Evolutionary conservation across 257 asterid species (phyloP).

Genomic region (Coffea eugenioides): DNA sequence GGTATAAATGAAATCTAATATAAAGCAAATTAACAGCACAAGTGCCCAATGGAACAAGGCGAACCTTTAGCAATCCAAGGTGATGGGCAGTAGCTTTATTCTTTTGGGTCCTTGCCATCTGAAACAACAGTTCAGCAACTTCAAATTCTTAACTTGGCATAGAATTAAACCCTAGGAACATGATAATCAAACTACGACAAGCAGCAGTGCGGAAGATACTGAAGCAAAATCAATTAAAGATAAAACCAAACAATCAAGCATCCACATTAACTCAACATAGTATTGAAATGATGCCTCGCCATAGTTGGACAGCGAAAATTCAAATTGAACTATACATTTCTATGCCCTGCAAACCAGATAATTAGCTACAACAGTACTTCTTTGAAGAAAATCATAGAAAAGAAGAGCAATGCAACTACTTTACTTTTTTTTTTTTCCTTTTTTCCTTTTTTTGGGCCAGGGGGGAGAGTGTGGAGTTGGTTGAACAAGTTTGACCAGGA

Average conservation of each 20-base stretch:
- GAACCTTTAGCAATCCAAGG: constrained; percentile 91
- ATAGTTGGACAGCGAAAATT: not conserved
- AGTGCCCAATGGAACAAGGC: not conserved
- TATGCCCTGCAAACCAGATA: not conserved
- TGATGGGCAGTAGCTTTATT: constrained; percentile 98
- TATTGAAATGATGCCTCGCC: not conserved
- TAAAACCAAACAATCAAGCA: not conserved
- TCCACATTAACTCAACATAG: not conserved
- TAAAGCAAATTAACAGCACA: constrained; percentile 4
- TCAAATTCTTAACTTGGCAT: not conserved
- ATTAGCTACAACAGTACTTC: not conserved
- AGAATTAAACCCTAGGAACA: not conserved
- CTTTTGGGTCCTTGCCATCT: constrained; percentile 99
- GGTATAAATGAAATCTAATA: not conserved
- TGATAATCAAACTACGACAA: not conserved
- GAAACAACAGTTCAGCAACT: constrained; percentile 26
- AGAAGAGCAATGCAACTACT: not conserved
- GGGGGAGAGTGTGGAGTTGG: no score
- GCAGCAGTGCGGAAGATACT: not conserved
- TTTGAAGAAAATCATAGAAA: not conserved
- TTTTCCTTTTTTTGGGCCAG: no score
- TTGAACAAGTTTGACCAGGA: no score
- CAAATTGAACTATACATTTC: not conserved
- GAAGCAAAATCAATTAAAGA: not conserved
- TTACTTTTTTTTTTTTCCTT: no score